Evolutionary conservation across 2,329 filamentous ascomycete genomes (phyloP).

Genomic region (Herpotrichia juniperi): DNA sequence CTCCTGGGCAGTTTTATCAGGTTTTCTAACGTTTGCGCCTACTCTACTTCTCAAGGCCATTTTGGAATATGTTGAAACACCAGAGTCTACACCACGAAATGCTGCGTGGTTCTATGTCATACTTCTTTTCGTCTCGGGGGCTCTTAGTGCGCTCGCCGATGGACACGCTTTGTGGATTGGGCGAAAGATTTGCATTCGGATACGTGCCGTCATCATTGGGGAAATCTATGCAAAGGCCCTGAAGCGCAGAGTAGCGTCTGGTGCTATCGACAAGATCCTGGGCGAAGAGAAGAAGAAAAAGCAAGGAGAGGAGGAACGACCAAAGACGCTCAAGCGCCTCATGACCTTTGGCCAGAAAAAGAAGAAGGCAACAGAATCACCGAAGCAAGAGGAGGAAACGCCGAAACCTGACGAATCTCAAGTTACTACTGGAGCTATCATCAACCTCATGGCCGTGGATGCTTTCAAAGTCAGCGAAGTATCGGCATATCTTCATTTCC

Average conservation of each 20-base stretch:
- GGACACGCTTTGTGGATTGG: slow-evolving; percentile 92
- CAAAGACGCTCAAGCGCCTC: slow-evolving; percentile 53
- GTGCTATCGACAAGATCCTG: slow-evolving; percentile 70
- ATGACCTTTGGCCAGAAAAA: slow-evolving; percentile 67
- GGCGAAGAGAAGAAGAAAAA: slow-evolving; percentile 59
- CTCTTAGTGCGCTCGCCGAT: slow-evolving; percentile 80
- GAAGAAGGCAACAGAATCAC: slow-evolving; percentile 51
- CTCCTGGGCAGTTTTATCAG: slow-evolving; percentile 77
- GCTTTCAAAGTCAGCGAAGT: slow-evolving; percentile 98
- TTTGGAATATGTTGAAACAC: slow-evolving; percentile 89
- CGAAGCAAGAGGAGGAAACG: slow-evolving; percentile 34
- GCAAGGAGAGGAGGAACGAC: slow-evolving; percentile 46
- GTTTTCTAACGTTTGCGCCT: slow-evolving; percentile 86
- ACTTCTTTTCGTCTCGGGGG: slow-evolving; percentile 81
- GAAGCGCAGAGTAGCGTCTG: slow-evolving; percentile 82
- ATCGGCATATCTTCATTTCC: slow-evolving; percentile 91
- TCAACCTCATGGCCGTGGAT: slow-evolving; percentile 99
- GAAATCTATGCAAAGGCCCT: slow-evolving; percentile 97
- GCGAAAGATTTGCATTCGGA: slow-evolving; percentile 88
- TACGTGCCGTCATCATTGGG: slow-evolving; percentile 93
- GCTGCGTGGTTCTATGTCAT: slow-evolving; percentile 97
- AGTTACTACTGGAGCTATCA: slow-evolving; percentile 95
- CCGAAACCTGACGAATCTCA: slow-evolving; percentile 65
- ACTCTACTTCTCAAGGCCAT: slow-evolving; percentile 91
- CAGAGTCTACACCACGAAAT: slow-evolving; percentile 75